These are phyloP conservation scores for Hypoxylon fuscum DNA, from an alignment of 495 filamentous ascomycete genomes.

Conservation along the genomic window DNA sequence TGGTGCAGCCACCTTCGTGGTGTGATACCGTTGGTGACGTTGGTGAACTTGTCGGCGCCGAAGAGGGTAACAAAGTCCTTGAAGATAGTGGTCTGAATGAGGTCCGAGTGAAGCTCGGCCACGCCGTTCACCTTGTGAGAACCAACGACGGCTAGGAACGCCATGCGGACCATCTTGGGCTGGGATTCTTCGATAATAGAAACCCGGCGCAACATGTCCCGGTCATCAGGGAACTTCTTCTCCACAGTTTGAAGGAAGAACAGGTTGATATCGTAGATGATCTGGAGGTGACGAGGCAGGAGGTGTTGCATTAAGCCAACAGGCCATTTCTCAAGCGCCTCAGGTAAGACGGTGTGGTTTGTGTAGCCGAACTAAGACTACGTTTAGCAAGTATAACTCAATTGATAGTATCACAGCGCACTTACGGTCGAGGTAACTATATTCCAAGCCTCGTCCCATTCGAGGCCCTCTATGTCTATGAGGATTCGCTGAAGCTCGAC, in stretches of 20 bases:
- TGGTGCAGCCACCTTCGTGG: conserved; percentile 96
- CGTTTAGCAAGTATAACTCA: conserved; percentile 23
- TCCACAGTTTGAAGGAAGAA: conserved; percentile 92
- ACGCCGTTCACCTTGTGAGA: conserved; percentile 99
- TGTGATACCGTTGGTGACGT: conserved; percentile 97
- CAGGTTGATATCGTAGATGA: conserved; percentile 98
- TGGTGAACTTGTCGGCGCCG: conserved; percentile 96
- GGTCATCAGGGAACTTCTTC: conserved; percentile 85
- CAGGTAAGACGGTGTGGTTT: conserved; percentile 96
- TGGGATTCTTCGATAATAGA: conserved; percentile 97
- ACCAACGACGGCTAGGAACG: conserved; percentile 90
- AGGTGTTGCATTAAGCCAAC: conserved; percentile 92
- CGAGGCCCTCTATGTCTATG: conserved; percentile 85
- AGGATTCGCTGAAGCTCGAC: conserved; percentile 95
- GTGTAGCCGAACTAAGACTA: conserved; percentile 81
- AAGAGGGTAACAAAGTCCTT: conserved; percentile 96
- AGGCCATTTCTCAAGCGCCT: conserved; percentile 98
- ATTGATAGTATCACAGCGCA: neutral
- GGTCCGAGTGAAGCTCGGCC: conserved; percentile 94
- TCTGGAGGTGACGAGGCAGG: conserved; percentile 92
- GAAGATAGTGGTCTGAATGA: conserved; percentile 98
- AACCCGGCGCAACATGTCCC: conserved; percentile 82
- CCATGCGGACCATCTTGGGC: conserved; percentile 99
- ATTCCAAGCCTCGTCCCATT: conserved; percentile 93
- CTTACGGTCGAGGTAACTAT: conserved; percentile 68